Base-by-base conservation (phyloP, 768 basidiomycete species). In the Tricholoma sp. region DNA sequence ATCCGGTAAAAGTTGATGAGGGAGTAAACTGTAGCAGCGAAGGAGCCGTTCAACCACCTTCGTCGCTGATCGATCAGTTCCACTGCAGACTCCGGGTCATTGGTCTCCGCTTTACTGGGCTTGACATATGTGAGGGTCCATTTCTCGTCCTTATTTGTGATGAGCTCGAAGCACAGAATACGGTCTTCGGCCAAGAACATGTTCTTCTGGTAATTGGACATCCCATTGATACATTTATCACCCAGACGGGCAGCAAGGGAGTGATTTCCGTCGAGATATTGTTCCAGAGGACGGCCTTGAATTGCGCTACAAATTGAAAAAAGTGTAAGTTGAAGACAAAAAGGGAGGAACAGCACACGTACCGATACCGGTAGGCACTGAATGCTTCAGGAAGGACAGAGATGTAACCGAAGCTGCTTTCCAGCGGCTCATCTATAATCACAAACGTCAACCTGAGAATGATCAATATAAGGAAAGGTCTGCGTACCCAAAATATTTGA, bases 171-270 rank as follows among this genome's bases (percentile, higher is more conserved):
- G 74, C 95, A 98, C 28, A 98, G 81, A 62, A 97, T 98, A 80
- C n/a, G n/a, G n/a, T n/a, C n/a, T n/a, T n/a, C n/a, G n/a, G n/a
- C n/a, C n/a, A n/a, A n/a, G n/a, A n/a, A 80, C 78, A 80, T 79
- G 67, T 95, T 96, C 76, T 95, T 96, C 44, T 91, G 92, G 78
- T 96, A 96, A 64, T 96, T 95, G 69, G 88, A 87, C 95, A 97
- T 97, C 56, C 94, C 94, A 61, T 95, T 85, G 54, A 95, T 92
- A 70, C 95, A 96, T 74, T 96, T 95, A 41, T 84, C 76, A 15
- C 96, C 96, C 37, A 97, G 84, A 50, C 95, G 86, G 59, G 91
- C 91, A 28, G 95, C 93, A 65, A 97, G 76, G 36, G 87, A 90
- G n/a, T n/a, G n/a, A n/a, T n/a, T n/a, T n/a, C n/a, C n/a, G n/a